These are phyloP conservation scores for Cercospora janseana DNA, from an alignment of 2,329 filamentous ascomycete species.

Conservation along the genomic window DNA sequence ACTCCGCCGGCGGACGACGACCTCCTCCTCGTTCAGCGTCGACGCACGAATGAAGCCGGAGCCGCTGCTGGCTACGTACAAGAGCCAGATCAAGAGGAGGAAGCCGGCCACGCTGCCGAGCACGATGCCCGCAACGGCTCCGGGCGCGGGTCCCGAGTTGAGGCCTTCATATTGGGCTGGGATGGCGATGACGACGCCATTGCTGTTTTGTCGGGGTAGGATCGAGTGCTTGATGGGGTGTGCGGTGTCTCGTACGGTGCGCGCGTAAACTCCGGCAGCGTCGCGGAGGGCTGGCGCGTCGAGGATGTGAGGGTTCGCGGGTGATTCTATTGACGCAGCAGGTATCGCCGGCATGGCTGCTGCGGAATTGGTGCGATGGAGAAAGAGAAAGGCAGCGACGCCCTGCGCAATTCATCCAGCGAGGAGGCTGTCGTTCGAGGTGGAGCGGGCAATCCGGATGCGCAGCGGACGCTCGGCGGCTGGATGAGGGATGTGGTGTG, in stretches of 20 bases:
- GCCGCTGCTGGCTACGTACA: constrained; percentile 43
- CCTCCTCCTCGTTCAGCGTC: constrained; percentile 35
- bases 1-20: constrained; percentile 33
- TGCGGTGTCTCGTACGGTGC: constrained; percentile 12
- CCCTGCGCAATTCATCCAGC: too few species aligned
- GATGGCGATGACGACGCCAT: constrained; percentile 16
- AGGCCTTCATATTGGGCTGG: constrained; percentile 57
- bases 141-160: constrained; percentile 53
- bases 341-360: constrained; percentile 20
- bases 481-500: too few species aligned
- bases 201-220: constrained; percentile 25
- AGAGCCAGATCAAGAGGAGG: constrained; percentile 53
- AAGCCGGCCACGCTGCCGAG: constrained; percentile 55
- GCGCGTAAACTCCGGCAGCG: constrained; percentile 5
- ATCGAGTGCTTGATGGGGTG: constrained; percentile 13
- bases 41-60: constrained; percentile 32
- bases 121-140: constrained; percentile 60
- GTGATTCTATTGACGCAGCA: too few species aligned
- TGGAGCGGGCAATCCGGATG: too few species aligned
- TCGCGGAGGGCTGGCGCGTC: constrained; percentile 30
- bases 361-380: background rate
- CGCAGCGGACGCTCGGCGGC: too few species aligned
- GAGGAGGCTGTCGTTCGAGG: too few species aligned
- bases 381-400: too few species aligned
- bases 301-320: constrained; percentile 30